Base-by-base conservation (phyloP, 257 asterid genomes). In the Nicotiana benthamiana region DNA sequence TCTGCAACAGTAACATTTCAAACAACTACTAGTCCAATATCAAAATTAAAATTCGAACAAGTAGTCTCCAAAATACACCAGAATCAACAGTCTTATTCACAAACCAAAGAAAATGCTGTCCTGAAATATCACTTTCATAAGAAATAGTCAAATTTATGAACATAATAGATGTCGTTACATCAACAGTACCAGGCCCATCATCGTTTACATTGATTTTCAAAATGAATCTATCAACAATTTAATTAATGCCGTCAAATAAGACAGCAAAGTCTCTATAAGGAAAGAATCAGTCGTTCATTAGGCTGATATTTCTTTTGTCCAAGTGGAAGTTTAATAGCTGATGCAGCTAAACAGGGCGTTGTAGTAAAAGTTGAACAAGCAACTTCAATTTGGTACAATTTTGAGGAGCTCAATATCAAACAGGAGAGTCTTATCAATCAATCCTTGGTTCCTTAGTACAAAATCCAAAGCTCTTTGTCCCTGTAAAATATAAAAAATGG, bases 391-490 rank as follows among this genome's bases (percentile, higher is more conserved):
- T 1, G 98, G 91, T 36, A 92, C 76, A 52, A 95, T 93, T 83
- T 92, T 95, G 5, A 95, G 82, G 79, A 95, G 97, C 88, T 95
- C 98, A 65, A 95, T 93, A 78, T 95, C 99, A 56, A 95, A 95
- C 84, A 95, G 90, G 82, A 95, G 98, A 46, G 99, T 92, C 80
- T 95, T 95, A 81, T 95, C 98, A 65, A 95, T 95, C 87, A 95
- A 85, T 75, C 99, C 99, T 86, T 93, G 97, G 88, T 95, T 95
- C 89, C 92, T 85, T 87, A 93, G 79, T 79, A 95, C 99, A 89
- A 95, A 95, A 83, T 89, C 96, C 90, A 95, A 79, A 24, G 99
- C 98, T 88, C 99, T 89, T 85, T 95, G 99, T 27, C 99, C 99
- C 99, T 95, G 90, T 40, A 17, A 87, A 10, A n/a, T 51, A 70